Evolutionary conservation across 2,329 filamentous ascomycete species (phyloP), one percentile per base, ranked within the genome.

Genomic region (Bipolaris zeicola): DNA sequence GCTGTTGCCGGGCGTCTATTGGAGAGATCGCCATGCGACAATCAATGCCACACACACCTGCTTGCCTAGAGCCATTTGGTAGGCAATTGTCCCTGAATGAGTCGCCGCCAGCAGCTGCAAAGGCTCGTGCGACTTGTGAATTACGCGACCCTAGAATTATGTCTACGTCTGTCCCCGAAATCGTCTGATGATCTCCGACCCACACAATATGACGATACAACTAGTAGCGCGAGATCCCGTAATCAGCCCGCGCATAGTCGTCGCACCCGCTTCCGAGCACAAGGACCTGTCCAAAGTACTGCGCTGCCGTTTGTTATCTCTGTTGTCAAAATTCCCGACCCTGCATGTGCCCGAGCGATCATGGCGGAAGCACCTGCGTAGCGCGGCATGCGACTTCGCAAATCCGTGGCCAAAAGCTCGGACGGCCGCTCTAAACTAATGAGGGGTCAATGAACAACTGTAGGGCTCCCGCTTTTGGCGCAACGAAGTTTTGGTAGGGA

Each of bases 1-100:
- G 60, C 48, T 61, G 62, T 61, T 63, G 58, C 61, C 64, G 70
- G 68, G 71, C 71, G 70, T 72, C 69, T 72, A 72, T 66, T 64
- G 63, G 61, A 67, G 65, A 67, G 61, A 67, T 63, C 61, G 67
- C 66, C 65, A 70, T 70, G 69, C 64, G 62, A 69, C 69, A 60
- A 63, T 62, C 62, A 66, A 68, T 64, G 52, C 66, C 64, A 71
- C 68, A 71, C 66, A 45, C n/a, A 64, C 57, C 53, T 45, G 55
- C 58, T 50, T 58, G 44, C 48, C 54, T 44, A 50, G 46, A 46
- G 55, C 46, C 57, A 43, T 50, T 56, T 59, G 37, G 26, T 45
- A 52, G 53, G 41, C 46, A 53, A 49, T 18, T 42, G 41, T 59
- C 45, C 39, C 44, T 50, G 52, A 48, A 45, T 37, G 44, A 56